phyloP scores from a whole-genome alignment of 2,329 filamentous ascomycete species.

The Coniochaeta sp. region DNA sequence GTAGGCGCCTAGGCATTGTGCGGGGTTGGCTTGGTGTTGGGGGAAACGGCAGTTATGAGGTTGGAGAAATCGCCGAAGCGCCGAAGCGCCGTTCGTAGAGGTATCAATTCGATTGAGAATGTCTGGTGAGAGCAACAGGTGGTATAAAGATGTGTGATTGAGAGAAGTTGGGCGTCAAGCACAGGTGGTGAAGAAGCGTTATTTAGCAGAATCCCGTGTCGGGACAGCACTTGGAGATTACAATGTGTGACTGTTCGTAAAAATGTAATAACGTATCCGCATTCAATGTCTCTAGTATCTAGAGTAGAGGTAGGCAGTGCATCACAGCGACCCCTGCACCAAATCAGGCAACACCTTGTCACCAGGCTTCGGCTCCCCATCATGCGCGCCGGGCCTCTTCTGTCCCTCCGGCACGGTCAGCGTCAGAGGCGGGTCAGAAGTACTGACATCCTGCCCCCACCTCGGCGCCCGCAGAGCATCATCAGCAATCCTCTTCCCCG shows the following conservation, averaged over 20 bases:
- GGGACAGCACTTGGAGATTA: too few species aligned
- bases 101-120: background rate
- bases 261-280: too few species aligned
- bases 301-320: too few species aligned
- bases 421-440: conserved; percentile 32
- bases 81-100: background rate
- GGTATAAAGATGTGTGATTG: too few species aligned
- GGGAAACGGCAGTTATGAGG: background rate
- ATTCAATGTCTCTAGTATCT: too few species aligned
- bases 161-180: too few species aligned
- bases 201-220: too few species aligned
- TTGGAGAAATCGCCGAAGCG: background rate
- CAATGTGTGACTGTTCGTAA: too few species aligned
- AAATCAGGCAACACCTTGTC: conserved; percentile 29
- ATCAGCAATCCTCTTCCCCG: conserved; percentile 33
- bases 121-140: too few species aligned
- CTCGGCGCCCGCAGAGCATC: conserved; percentile 41
- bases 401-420: conserved; percentile 29
- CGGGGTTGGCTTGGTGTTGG: background rate
- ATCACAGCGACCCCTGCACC: conserved; percentile 5
- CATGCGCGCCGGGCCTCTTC: conserved; percentile 23
- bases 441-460: conserved; percentile 32
- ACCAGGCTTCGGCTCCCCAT: conserved; percentile 18
- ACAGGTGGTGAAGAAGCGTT: too few species aligned
- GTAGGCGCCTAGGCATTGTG: background rate